Evolutionary conservation across 257 asterid species (phyloP), one percentile per base, ranked within the genome.

Genomic region (Scutellaria minor): DNA sequence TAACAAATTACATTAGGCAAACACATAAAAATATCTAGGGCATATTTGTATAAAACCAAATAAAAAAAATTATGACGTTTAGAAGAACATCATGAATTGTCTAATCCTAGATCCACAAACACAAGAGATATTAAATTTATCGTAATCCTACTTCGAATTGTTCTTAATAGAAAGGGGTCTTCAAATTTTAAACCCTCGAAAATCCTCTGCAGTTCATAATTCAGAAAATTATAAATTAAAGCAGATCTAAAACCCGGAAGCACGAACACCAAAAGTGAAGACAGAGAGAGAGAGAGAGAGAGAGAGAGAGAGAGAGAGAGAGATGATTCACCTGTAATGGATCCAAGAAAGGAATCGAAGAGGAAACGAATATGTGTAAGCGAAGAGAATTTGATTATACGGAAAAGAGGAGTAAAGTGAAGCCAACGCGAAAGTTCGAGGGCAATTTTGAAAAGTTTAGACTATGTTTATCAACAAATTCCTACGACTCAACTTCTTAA

Each of bases 281-380:
- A 47, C 1, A 65, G 7, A n/a, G n/a, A n/a, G n/a, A n/a, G n/a
- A n/a, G n/a, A n/a, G n/a, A n/a, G n/a, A n/a, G n/a, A n/a, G n/a
- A n/a, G n/a, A n/a, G n/a, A n/a, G n/a, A n/a, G n/a, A n/a, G n/a
- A n/a, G n/a, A 46, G 7, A 39, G 53, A 11, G 56, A 20, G 53
- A 6, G 41, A n/a, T 15, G 15, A 50, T 42, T 52, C 5, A 76
- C 76, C 76, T 70, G n/a, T 31, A 31, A 31, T 31, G 5, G 37
- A 63, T 41, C 61, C 67, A 31, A 69, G 65, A 54, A 63, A 62
- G 64, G 65, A 73, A 59, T 50, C 6, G 65, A 58, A 41, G 44
- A 24, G 70, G 59, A 68, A 14, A 52, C 44, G 41, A 42, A 41
- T n/a, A 53, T 6, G 20, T 1, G 11, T 41, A 40, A 53, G 5